A percentile compares a stretch with the other conserved stretches of the same genome.
These are phyloP conservation scores for Rutstroemia sp. DNA, from an alignment of 2,329 filamentous ascomycete genomes.

Conservation along the genomic window DNA sequence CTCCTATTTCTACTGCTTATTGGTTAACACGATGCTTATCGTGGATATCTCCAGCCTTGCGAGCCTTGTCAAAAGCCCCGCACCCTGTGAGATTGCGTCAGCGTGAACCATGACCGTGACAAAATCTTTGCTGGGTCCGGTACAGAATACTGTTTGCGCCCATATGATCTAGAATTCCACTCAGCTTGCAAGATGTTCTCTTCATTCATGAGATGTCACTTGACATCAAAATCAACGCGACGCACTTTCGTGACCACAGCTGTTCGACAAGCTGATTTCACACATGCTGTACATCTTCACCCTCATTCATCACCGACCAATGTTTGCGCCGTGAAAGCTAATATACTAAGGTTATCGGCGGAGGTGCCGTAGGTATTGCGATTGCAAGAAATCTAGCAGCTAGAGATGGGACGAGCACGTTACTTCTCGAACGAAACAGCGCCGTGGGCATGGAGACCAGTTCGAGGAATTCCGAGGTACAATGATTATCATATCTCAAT, in stretches of 20 bases:
- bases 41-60: neutral
- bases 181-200: constrained; percentile 13
- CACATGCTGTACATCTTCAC: constrained; percentile 26
- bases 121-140: neutral
- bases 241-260: constrained; percentile 23
- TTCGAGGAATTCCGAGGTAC: constrained; percentile 61
- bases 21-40: too few relatives aligned
- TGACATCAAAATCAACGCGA: constrained; percentile 6
- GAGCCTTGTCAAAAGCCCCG: constrained; percentile 14
- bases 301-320: neutral
- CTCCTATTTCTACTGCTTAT: too few relatives aligned
- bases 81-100: constrained; percentile 3
- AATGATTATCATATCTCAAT: neutral
- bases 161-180: neutral
- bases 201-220: constrained; percentile 10
- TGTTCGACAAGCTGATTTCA: constrained; percentile 25
- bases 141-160: too few relatives aligned
- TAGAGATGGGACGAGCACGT: constrained; percentile 51
- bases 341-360: constrained; percentile 42
- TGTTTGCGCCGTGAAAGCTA: neutral
- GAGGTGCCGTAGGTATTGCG: constrained; percentile 61
- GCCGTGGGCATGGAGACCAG: constrained; percentile 62
- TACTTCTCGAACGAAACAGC: constrained; percentile 60
- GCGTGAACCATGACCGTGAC: constrained; percentile 7
- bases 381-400: constrained; percentile 56